Conservation (phyloP, 768 basidiomycete species). For the Suillus plorans region DNA sequence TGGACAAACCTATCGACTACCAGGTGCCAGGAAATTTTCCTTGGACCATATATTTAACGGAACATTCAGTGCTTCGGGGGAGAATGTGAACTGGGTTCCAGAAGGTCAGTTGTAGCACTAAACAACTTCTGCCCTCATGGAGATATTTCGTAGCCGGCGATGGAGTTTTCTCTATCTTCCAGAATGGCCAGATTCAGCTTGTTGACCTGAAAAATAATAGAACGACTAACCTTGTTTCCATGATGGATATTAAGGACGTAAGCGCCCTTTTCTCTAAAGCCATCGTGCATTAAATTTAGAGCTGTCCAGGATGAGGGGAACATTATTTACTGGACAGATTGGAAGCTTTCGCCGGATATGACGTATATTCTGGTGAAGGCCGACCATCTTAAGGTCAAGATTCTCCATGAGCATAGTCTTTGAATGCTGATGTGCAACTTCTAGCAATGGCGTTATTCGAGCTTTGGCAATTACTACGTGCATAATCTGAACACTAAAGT, state of each 20-base stretch:
- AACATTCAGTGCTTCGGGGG: constrained; percentile 59
- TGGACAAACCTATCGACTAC: constrained; percentile 48
- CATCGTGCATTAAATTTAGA: constrained; percentile 2
- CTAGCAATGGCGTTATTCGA: constrained; percentile 94
- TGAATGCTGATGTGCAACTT: constrained; percentile 7
- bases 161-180: constrained; percentile 77
- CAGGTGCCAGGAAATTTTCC: constrained; percentile 65
- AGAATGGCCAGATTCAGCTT: constrained; percentile 68
- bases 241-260: constrained; percentile 66
- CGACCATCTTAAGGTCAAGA: constrained; percentile 64
- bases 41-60: constrained; percentile 94
- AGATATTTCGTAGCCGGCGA: constrained; percentile 72
- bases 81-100: constrained; percentile 78
- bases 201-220: constrained; percentile 78
- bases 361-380: constrained; percentile 83
- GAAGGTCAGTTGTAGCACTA: constrained; percentile 61
- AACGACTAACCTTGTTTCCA: constrained; percentile 59
- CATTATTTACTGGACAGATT: constrained; percentile 51
- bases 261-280: constrained; percentile 14
- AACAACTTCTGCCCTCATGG: not conserved
- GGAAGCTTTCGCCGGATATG: constrained; percentile 91
- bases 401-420: not conserved
- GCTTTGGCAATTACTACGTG: constrained; percentile 91
- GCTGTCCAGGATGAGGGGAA: constrained; percentile 51
- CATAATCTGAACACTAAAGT: constrained; percentile 67